Evolutionary conservation across 208 protist genomes (phyloP).

Genomic region (Naegleria gruberi): DNA sequence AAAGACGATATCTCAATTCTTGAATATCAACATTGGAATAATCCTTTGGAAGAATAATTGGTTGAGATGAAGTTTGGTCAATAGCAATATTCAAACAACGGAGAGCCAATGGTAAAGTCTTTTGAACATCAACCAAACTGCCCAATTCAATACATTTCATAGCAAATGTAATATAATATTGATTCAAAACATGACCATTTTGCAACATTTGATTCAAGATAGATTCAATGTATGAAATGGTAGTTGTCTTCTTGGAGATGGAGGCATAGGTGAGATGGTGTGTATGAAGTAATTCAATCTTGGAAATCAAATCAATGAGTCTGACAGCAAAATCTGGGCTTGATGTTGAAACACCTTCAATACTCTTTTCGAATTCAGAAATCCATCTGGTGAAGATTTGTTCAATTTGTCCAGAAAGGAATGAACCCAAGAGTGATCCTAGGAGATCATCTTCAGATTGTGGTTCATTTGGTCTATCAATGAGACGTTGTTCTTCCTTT

Average conservation of each 20-base stretch:
- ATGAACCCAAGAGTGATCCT: neutral
- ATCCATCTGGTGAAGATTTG: neutral
- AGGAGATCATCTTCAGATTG: neutral
- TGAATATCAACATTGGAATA: neutral
- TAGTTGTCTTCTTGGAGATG: neutral
- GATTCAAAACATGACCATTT: neutral
- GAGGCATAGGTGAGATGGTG: neutral
- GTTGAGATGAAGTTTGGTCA: neutral
- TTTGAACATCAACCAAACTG: neutral
- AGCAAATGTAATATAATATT: neutral
- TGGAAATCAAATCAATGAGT: neutral
- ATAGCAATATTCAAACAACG: constrained; percentile 11
- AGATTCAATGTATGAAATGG: neutral
- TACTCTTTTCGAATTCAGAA: neutral
- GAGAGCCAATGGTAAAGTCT: neutral
- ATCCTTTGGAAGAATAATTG: neutral
- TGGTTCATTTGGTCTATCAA: neutral
- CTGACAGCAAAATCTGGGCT: neutral
- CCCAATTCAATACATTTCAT: constrained; percentile 1
- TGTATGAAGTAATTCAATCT: neutral
- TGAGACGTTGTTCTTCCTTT: neutral
- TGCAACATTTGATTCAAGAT: neutral
- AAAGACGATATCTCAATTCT: neutral
- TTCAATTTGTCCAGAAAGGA: neutral
- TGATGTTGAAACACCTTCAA: neutral